phyloP scores from a whole-genome alignment of 345 rosid species.

The Eucalyptus rudis region DNA sequence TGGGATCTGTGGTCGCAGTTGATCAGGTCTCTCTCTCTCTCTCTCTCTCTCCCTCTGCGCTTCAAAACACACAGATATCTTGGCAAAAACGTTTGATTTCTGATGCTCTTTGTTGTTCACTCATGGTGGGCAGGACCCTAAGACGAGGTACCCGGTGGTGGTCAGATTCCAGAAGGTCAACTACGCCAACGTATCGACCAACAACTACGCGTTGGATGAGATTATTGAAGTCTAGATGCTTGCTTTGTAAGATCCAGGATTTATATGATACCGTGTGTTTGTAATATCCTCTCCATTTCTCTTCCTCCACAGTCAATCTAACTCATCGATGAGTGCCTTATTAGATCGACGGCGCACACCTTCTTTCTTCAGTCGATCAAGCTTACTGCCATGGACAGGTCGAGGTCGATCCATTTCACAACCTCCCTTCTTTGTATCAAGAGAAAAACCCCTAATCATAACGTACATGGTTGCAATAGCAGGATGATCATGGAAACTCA shows the following conservation, averaged over 20 bases:
- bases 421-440: neutral
- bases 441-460: neutral
- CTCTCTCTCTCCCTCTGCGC: neutral
- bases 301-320: neutral
- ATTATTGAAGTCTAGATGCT: neutral
- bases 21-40: slow-evolving; percentile 21
- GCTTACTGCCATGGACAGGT: neutral
- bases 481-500: neutral
- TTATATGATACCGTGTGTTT: neutral
- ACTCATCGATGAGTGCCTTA: neutral
- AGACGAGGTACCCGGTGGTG: slow-evolving; percentile 22
- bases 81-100: neutral
- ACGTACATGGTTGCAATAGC: neutral
- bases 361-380: neutral
- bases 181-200: slow-evolving; percentile 19
- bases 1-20: slow-evolving; percentile 14
- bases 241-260: neutral
- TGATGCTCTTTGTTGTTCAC: neutral
- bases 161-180: slow-evolving; percentile 19
- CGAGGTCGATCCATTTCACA: neutral
- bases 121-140: slow-evolving; percentile 8
- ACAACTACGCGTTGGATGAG: slow-evolving; percentile 23
- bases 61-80: neutral
- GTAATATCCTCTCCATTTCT: neutral
- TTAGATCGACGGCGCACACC: neutral